Evolutionary conservation across 495 filamentous ascomycete species (phyloP).

Genomic region (Neurospora discreta): DNA sequence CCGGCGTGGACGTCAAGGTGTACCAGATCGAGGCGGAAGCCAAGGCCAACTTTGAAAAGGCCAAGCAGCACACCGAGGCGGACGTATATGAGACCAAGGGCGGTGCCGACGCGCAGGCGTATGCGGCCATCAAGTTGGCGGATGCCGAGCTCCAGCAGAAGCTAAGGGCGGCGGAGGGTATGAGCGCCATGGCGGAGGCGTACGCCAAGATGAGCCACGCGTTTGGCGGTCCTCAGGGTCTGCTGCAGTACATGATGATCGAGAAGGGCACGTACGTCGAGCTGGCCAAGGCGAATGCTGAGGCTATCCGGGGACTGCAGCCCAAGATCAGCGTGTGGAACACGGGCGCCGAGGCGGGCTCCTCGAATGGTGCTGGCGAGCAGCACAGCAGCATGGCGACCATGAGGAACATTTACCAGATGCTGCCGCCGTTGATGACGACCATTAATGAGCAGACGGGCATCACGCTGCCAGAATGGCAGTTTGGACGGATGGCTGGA

Average conservation of each 20-base stretch:
- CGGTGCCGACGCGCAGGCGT: slow-evolving; percentile 28
- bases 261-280: slow-evolving; percentile 54
- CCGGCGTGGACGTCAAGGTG: slow-evolving; percentile 40
- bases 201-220: slow-evolving; percentile 57
- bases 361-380: slow-evolving; percentile 11
- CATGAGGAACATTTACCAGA: slow-evolving; percentile 55
- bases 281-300: slow-evolving; percentile 57
- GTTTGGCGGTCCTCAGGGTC: slow-evolving; percentile 62
- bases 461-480: slow-evolving; percentile 63
- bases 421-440: slow-evolving; percentile 62
- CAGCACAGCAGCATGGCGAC: slow-evolving; percentile 25
- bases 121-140: slow-evolving; percentile 45
- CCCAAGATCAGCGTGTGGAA: slow-evolving; percentile 89
- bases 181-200: slow-evolving; percentile 63
- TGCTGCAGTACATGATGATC: slow-evolving; percentile 71
- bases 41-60: slow-evolving; percentile 48
- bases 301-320: slow-evolving; percentile 62
- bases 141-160: slow-evolving; percentile 50
- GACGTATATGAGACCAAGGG: slow-evolving; percentile 29
- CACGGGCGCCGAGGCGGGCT: slow-evolving; percentile 45
- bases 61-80: slow-evolving; percentile 32
- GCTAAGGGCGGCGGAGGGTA: slow-evolving; percentile 62
- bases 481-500: slow-evolving; percentile 37
- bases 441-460: slow-evolving; percentile 82
- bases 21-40: slow-evolving; percentile 46